These are phyloP conservation scores for Trichosporon coremiiforme DNA, from an alignment of 1,284 basidiomycete species.

Conservation along the genomic window DNA sequence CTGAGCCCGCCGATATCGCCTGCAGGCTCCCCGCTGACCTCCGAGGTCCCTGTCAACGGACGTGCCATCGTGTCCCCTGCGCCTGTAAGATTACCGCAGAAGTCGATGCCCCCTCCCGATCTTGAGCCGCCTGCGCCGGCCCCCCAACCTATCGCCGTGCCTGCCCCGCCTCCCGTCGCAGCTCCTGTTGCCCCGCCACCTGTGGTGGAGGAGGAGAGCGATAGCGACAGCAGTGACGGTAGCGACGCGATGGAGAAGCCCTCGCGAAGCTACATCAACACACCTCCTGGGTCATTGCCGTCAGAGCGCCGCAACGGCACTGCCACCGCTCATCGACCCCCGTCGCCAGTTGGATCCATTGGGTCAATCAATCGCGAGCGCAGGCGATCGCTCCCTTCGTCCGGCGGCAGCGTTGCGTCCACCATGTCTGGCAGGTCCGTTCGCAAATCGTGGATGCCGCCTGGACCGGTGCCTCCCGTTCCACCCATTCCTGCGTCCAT, in stretches of 20 bases:
- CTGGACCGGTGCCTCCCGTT: constrained; percentile 3
- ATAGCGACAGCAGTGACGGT: constrained; percentile 1
- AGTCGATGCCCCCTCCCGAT: not conserved
- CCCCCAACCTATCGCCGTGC: not conserved
- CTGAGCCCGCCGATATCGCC: not conserved
- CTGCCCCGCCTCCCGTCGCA: not conserved
- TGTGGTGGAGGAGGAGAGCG: not conserved
- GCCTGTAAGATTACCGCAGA: not conserved
- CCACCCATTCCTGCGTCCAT: constrained; percentile 9
- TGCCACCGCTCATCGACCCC: not conserved
- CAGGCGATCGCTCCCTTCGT: not conserved
- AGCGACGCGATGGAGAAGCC: constrained; percentile 2
- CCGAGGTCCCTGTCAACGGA: not conserved
- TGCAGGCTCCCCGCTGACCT: not conserved
- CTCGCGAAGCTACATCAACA: constrained; percentile 1
- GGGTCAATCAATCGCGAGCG: not conserved
- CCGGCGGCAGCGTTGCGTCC: not conserved
- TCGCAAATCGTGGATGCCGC: constrained; percentile 15
- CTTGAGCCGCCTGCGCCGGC: constrained; percentile 2
- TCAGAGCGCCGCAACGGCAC: not conserved
- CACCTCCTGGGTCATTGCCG: not conserved
- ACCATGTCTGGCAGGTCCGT: not conserved
- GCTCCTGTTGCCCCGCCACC: not conserved
- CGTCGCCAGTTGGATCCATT: not conserved
- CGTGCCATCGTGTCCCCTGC: not conserved